Evolutionary conservation across 164 flowering plant species (phyloP), one percentile per base, ranked within the genome.

Genomic region (Sedum album): DNA sequence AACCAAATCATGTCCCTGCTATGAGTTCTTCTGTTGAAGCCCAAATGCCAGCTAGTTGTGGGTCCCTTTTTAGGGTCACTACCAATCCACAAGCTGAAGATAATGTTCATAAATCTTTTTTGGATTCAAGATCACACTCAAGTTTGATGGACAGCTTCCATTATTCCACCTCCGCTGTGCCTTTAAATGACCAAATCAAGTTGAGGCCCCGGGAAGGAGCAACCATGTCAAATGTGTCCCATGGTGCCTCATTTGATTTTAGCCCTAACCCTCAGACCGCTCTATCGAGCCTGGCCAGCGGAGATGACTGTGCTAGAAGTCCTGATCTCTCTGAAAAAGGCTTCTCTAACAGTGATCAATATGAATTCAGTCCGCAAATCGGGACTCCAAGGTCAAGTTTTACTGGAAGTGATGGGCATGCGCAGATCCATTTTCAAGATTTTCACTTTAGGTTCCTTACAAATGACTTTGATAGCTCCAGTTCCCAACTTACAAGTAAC

Each of bases 51-150:
- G 67, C 67, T 70, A 82, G 79, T 26, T 73, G 68, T 68, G 72
- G 79, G 31, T 81, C 76, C 13, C 85, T 87, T 62, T 85, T 82
- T 74, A 71, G 83, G 60, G 68, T 83, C 41, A 87, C 88, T 13
- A 76, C 82, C 11, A 83, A 86, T 68, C 60, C 67, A 68, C 44
- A 71, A 6, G 41, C 44, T 39, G 82, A 78, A 74, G 69, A 73
- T 30, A 38, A 61, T 13, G 31, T 57, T 57, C 31, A 28, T 57
- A 57, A 57, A 17, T 11, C 4, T 14, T 10, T 14, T 26, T 28
- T 25, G 62, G 62, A 57, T 57, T 57, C 62, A 57, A 57, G 33
- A 57, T 57, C 62, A 57, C 33, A 57, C 20, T 26, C 62, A 57
- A 26, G 62, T 57, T 11, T 28, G 62, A 57, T 26, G n/a, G 31